Conservation (phyloP, 495 filamentous ascomycete genomes). For the Penicillium maclennaniae region DNA sequence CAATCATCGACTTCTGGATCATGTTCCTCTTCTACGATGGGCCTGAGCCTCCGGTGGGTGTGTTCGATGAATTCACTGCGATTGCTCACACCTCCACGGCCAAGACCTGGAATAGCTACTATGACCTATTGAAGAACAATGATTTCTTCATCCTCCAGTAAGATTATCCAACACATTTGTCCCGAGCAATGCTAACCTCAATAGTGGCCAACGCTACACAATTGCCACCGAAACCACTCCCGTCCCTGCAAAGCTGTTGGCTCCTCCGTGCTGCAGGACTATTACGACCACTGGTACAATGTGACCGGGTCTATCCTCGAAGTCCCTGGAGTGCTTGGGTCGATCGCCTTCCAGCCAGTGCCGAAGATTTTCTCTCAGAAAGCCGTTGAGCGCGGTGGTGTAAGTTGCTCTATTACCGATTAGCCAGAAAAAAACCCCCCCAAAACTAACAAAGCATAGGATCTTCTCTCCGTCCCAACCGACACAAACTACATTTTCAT, state of each 20-base stretch:
- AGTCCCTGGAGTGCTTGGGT: constrained; percentile 46
- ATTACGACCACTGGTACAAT: constrained; percentile 53
- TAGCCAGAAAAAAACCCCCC: not conserved
- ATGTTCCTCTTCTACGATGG: constrained; percentile 64
- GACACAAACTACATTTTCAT: constrained; percentile 53
- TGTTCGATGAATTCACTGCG: constrained; percentile 54
- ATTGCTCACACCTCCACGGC: constrained; percentile 46
- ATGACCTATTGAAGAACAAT: constrained; percentile 43
- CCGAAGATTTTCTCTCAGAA: constrained; percentile 45
- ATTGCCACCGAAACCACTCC: constrained; percentile 57
- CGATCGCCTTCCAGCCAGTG: constrained; percentile 55
- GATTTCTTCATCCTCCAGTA: constrained; percentile 38
- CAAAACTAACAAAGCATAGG: constrained; percentile 27
- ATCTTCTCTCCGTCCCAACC: constrained; percentile 50
- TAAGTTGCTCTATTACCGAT: constrained; percentile 13
- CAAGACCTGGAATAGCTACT: constrained; percentile 50
- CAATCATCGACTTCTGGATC: constrained; percentile 52
- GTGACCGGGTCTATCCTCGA: constrained; percentile 35
- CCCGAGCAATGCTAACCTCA: constrained; percentile 3
- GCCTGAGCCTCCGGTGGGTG: constrained; percentile 47
- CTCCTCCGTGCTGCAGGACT: constrained; percentile 39
- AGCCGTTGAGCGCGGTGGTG: constrained; percentile 45
- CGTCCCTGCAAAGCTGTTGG: constrained; percentile 42
- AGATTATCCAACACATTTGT: not conserved
- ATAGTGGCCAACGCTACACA: constrained; percentile 46